These are phyloP conservation scores for Picochlorum sp. DNA, from an alignment of 139 green algal species.

Conservation along the genomic window DNA sequence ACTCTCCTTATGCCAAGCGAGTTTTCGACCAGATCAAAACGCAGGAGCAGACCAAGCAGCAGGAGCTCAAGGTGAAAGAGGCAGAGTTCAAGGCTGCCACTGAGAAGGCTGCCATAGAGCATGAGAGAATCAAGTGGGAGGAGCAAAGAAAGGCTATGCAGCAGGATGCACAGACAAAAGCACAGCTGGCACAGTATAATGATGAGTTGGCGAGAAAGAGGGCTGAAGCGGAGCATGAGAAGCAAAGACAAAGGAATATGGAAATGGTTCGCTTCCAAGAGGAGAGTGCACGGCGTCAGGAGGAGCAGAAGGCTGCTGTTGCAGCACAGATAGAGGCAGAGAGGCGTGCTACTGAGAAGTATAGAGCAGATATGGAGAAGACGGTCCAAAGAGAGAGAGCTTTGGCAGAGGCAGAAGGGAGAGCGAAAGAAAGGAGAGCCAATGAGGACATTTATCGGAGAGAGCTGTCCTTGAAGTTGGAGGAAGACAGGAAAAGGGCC, in stretches of 20 bases:
- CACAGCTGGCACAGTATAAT: slow-evolving; percentile 66
- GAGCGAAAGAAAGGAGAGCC: slow-evolving; percentile 74
- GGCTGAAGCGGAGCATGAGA: slow-evolving; percentile 63
- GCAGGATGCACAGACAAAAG: slow-evolving; percentile 80
- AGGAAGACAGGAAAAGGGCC: slow-evolving; percentile 62
- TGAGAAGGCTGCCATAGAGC: slow-evolving; percentile 42
- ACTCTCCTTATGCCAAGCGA: slow-evolving; percentile 84
- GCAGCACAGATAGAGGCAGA: slow-evolving; percentile 84
- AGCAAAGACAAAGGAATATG: slow-evolving; percentile 67
- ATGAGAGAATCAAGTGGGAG: slow-evolving; percentile 76
- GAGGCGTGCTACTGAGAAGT: slow-evolving; percentile 69
- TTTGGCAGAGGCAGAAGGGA: slow-evolving; percentile 88
- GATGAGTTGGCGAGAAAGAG: slow-evolving; percentile 69
- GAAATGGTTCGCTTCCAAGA: slow-evolving; percentile 86
- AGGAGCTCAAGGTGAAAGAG: slow-evolving; percentile 67
- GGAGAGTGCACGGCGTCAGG: slow-evolving; percentile 55
- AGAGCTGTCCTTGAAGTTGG: slow-evolving; percentile 44
- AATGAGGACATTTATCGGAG: slow-evolving; percentile 94
- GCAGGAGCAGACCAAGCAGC: slow-evolving; percentile 88
- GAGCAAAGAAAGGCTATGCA: slow-evolving; percentile 79
- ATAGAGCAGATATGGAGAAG: slow-evolving; percentile 76
- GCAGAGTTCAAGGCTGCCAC: slow-evolving; percentile 60
- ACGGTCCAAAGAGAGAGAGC: slow-evolving; percentile 76
- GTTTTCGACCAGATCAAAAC: slow-evolving; percentile 79
- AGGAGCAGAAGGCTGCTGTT: slow-evolving; percentile 62